Percentiles rank a stretch among this genome's conserved stretches.
Conservation (phyloP, 768 basidiomycete genomes). For the Mrakia blollopis region DNA sequence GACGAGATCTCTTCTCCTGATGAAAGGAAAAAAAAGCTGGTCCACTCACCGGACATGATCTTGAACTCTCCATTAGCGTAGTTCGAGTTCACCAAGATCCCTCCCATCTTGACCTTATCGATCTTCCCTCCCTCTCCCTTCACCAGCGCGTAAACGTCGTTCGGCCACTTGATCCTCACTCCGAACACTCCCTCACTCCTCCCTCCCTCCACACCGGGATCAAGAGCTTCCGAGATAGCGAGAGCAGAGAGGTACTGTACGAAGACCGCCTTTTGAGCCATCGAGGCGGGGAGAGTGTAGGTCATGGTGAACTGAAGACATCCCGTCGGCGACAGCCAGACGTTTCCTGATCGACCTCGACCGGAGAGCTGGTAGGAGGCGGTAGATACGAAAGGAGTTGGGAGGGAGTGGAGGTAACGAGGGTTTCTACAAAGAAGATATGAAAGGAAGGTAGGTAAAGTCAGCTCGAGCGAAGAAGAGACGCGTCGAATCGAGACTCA, state of each 20-base stretch:
- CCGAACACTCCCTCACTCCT: constrained; percentile 50
- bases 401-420: constrained; percentile 60
- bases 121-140: constrained; percentile 50
- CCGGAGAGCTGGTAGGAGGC: constrained; percentile 84
- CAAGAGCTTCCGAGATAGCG: constrained; percentile 81
- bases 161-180: constrained; percentile 91
- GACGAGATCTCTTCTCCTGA: background rate
- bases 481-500: background rate
- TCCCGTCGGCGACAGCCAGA: constrained; percentile 87
- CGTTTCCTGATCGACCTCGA: constrained; percentile 78
- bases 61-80: constrained; percentile 68
- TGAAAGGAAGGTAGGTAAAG: background rate
- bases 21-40: background rate
- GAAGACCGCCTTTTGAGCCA: constrained; percentile 72
- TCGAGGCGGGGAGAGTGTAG: constrained; percentile 57
- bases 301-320: constrained; percentile 80
- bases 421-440: constrained; percentile 66
- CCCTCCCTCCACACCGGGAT: constrained; percentile 52
- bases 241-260: constrained; percentile 87
- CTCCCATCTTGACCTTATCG: constrained; percentile 70
- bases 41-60: constrained; percentile 71
- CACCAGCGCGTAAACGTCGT: constrained; percentile 72
- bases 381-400: constrained; percentile 71
- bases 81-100: constrained; percentile 82
- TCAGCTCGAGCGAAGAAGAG: background rate